These are phyloP conservation scores for Phytophthora litchii DNA, from an alignment of 352 stramenopile species.

Conservation along the genomic window DNA sequence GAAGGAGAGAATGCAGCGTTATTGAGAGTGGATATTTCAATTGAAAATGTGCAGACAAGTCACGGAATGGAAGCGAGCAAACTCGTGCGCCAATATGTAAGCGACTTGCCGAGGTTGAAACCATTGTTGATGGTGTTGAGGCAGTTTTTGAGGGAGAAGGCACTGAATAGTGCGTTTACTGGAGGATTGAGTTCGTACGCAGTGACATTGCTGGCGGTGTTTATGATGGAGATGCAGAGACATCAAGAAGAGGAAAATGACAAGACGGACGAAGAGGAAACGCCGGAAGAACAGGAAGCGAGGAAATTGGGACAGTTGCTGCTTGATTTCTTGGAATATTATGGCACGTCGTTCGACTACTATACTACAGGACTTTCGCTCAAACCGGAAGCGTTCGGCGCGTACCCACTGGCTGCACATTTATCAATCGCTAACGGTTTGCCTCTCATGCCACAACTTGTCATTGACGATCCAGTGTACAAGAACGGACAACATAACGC, in stretches of 20 bases:
- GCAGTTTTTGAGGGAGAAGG: constrained; percentile 87
- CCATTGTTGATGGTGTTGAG: constrained; percentile 87
- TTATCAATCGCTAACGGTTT: constrained; percentile 46
- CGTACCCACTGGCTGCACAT: constrained; percentile 68
- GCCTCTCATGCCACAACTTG: constrained; percentile 74
- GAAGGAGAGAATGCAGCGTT: constrained; percentile 22
- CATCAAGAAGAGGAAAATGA: constrained; percentile 48
- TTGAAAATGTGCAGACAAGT: constrained; percentile 85
- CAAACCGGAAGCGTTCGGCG: constrained; percentile 76
- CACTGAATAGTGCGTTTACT: constrained; percentile 90
- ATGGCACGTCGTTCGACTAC: constrained; percentile 86
- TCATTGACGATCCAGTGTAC: constrained; percentile 86
- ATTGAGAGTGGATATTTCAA: constrained; percentile 88
- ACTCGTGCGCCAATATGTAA: constrained; percentile 81
- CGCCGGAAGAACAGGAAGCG: constrained; percentile 27
- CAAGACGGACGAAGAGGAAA: constrained; percentile 6
- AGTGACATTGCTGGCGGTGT: constrained; percentile 83
- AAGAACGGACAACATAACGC: constrained; percentile 80
- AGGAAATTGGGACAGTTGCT: constrained; percentile 65
- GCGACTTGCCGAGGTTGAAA: constrained; percentile 66
- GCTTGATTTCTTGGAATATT: constrained; percentile 91
- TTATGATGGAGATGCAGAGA: constrained; percentile 73
- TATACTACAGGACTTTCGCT: constrained; percentile 81
- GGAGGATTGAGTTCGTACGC: constrained; percentile 90
- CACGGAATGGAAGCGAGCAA: constrained; percentile 83